Conservation (phyloP, 2,329 filamentous ascomycete genomes). For the Didymella arachidicola region DNA sequence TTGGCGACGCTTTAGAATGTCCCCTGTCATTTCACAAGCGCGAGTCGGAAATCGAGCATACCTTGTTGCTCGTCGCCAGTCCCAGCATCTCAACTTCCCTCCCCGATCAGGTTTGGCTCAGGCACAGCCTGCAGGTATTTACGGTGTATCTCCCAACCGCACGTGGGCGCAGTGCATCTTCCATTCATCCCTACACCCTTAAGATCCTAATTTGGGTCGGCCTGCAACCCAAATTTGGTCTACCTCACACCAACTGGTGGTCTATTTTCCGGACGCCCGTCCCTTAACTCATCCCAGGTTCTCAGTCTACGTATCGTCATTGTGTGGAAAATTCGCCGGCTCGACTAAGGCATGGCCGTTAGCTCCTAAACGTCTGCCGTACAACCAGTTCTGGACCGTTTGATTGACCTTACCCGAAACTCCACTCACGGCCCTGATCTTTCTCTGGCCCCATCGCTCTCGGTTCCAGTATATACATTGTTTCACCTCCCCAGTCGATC, state of each 20-base stretch:
- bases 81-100: constrained; percentile 28
- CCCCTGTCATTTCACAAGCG: constrained; percentile 35
- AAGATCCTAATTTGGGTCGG: constrained; percentile 48
- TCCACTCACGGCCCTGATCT: constrained; percentile 46
- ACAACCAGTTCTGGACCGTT: constrained; percentile 44
- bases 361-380: constrained; percentile 43
- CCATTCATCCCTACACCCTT: constrained; percentile 38
- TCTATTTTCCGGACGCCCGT: constrained; percentile 37
- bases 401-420: constrained; percentile 36
- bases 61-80: constrained; percentile 32
- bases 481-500: constrained; percentile 35
- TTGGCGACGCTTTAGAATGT: constrained; percentile 33
- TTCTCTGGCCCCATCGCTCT: constrained; percentile 36
- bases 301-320: constrained; percentile 41
- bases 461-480: constrained; percentile 45
- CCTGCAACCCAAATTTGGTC: constrained; percentile 37
- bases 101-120: constrained; percentile 40
- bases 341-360: constrained; percentile 42
- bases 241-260: constrained; percentile 33
- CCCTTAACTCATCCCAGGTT: constrained; percentile 43
- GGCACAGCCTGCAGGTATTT: constrained; percentile 52
- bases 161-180: constrained; percentile 42
- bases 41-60: constrained; percentile 42
- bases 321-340: constrained; percentile 38
- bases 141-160: constrained; percentile 41